Percentiles rank a stretch among this genome's conserved stretches.
These are phyloP conservation scores for Trametes meyenii DNA, from an alignment of 768 basidiomycete genomes.

Conservation along the genomic window DNA sequence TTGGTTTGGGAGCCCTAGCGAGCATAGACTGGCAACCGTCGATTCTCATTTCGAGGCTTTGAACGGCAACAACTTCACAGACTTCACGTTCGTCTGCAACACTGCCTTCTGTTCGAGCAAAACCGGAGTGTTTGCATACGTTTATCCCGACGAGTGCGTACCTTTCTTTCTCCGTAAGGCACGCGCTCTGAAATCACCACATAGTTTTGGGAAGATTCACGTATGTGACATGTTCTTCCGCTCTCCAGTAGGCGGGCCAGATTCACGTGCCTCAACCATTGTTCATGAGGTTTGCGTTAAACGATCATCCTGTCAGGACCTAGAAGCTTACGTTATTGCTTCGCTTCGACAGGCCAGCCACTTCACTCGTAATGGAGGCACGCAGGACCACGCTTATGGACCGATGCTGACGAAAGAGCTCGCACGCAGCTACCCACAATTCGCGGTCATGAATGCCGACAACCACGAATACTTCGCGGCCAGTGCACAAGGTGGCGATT, in stretches of 20 bases:
- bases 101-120: slow-evolving; percentile 32
- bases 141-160: slow-evolving; percentile 11
- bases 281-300: slow-evolving; percentile 14
- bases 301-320: neutral
- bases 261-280: slow-evolving; percentile 37
- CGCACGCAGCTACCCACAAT: slow-evolving; percentile 39
- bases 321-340: neutral
- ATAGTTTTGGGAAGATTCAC: slow-evolving; percentile 9
- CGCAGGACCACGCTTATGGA: slow-evolving; percentile 46
- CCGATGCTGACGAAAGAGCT: slow-evolving; percentile 41
- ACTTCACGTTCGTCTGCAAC: slow-evolving; percentile 31
- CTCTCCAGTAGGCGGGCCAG: slow-evolving; percentile 40
- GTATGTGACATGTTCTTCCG: slow-evolving; percentile 14
- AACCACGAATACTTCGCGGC: slow-evolving; percentile 36
- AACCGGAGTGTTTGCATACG: slow-evolving; percentile 3
- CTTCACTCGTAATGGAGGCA: slow-evolving; percentile 44
- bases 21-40: neutral
- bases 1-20: slow-evolving; percentile 12
- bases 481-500: neutral
- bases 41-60: slow-evolving; percentile 8
- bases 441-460: slow-evolving; percentile 44
- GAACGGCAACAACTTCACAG: slow-evolving; percentile 16
- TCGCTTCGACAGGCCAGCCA: slow-evolving; percentile 36
- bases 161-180: neutral
- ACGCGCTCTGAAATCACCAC: neutral